Percentiles rank a stretch among this genome's conserved stretches.
Evolutionary conservation across 192 early-diverging fungal genomes (phyloP).

Genomic region (Linnemannia zychae): DNA sequence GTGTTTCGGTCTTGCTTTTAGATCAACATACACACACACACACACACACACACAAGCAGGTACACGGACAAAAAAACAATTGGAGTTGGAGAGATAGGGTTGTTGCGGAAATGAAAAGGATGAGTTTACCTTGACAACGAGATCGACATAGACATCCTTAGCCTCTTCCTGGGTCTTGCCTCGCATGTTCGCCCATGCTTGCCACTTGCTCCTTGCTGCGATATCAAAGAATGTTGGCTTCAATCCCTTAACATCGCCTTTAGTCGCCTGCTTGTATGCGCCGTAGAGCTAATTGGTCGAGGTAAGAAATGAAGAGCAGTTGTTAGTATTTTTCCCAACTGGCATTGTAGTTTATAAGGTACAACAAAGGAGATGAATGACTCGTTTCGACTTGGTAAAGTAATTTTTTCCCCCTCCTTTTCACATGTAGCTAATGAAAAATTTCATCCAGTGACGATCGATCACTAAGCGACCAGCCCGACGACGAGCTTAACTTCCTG

Average conservation of each 20-base stretch:
- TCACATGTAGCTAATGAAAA: not conserved
- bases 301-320: not conserved
- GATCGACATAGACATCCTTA: conserved; percentile 31
- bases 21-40: not conserved
- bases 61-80: not conserved
- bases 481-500: not conserved
- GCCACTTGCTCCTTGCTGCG: conserved; percentile 51
- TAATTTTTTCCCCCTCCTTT: not conserved
- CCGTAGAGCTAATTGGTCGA: conserved; percentile 36
- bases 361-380: not conserved
- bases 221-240: conserved; percentile 55
- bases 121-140: conserved; percentile 41
- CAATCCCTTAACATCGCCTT: conserved; percentile 30
- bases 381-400: not conserved
- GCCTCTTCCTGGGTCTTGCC: conserved; percentile 40
- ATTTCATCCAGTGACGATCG: conserved; percentile 8
- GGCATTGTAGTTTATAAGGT: not conserved
- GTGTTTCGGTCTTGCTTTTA: not conserved
- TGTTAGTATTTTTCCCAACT: not conserved
- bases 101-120: conserved; percentile 4
- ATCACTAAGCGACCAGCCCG: not conserved
- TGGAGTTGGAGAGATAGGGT: conserved; percentile 1
- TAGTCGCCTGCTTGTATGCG: conserved; percentile 52
- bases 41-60: not conserved
- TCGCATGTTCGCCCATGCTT: conserved; percentile 55